phyloP scores from a whole-genome alignment of 139 green algal species.

The Mychonastes homosphaera region DNA sequence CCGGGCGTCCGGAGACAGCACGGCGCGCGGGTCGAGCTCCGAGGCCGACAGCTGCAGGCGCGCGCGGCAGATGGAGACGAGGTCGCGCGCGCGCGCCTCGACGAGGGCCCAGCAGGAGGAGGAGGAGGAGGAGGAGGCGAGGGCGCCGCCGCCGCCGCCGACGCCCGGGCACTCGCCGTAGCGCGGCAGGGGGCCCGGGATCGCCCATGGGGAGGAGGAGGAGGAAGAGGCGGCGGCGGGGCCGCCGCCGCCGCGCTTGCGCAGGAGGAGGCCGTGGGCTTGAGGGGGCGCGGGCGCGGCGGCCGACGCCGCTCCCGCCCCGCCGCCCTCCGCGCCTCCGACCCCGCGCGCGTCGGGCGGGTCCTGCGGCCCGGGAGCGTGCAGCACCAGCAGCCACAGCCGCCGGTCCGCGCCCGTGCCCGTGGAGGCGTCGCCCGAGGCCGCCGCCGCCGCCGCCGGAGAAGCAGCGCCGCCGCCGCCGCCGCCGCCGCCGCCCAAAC shows the following conservation, averaged over 20 bases:
- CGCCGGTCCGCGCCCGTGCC: conserved; percentile 9
- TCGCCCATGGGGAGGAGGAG: background rate
- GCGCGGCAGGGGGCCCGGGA: conserved; percentile 41
- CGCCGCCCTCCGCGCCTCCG: conserved; percentile 5
- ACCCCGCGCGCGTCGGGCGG: conserved; percentile 13
- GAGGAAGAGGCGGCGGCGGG: background rate
- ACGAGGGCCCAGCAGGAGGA: conserved; percentile 47
- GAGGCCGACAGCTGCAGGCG: no score
- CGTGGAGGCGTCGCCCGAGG: background rate
- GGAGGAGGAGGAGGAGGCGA: no score
- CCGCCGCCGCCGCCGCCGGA: no score
- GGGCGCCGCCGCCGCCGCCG: no score
- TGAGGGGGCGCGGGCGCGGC: background rate
- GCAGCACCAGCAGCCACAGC: conserved; percentile 39
- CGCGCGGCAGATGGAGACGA: background rate
- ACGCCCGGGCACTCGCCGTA: conserved; percentile 42
- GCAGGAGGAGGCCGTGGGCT: background rate
- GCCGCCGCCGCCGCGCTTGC: conserved; percentile 19
- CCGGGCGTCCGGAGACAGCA: background rate
- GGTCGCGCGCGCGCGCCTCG: conserved; percentile 18
- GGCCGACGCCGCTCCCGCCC: conserved; percentile 8
- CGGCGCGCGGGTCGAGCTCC: background rate
- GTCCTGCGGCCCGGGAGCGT: conserved; percentile 24
- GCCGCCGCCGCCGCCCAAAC: background rate
- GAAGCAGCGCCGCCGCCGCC: background rate